Evolutionary conservation across 768 basidiomycete species (phyloP).

Genomic region (Collybia nuda): DNA sequence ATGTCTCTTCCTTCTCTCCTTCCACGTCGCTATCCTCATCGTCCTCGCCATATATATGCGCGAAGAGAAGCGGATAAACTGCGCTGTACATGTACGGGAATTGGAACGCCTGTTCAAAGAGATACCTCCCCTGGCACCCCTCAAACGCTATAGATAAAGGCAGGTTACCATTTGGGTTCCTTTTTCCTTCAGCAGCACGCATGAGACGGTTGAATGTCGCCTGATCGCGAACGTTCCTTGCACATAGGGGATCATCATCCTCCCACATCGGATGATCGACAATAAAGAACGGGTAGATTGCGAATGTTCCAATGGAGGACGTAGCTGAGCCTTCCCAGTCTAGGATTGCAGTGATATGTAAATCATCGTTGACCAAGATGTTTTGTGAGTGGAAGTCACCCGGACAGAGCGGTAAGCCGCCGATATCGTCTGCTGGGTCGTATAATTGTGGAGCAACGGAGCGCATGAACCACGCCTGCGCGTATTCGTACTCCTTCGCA

Average conservation of each 20-base stretch:
- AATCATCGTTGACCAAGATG: slow-evolving; percentile 13
- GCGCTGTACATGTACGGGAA: neutral
- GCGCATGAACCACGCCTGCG: slow-evolving; percentile 1
- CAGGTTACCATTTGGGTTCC: neutral
- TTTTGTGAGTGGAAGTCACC: slow-evolving; percentile 22
- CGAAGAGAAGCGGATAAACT: neutral
- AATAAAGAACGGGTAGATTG: neutral
- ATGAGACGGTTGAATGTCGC: neutral
- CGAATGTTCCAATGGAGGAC: neutral
- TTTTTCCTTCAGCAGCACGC: neutral
- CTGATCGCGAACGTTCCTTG: neutral
- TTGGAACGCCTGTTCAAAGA: neutral
- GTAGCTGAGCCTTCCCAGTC: slow-evolving; percentile 19
- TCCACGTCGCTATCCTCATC: too few relatives aligned
- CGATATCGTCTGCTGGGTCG: slow-evolving; percentile 9
- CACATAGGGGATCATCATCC: neutral
- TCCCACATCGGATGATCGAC: neutral
- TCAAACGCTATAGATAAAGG: neutral
- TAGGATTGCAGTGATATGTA: slow-evolving; percentile 10
- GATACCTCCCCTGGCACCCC: neutral
- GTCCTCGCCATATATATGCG: neutral
- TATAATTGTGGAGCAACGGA: neutral
- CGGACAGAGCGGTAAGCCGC: slow-evolving; percentile 14
- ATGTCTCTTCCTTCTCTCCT: neutral
- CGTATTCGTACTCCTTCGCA: neutral